Evolutionary conservation across 176 grass and related monocot species (phyloP), one percentile per base, ranked within the genome.

Genomic region (Areca catechu): DNA sequence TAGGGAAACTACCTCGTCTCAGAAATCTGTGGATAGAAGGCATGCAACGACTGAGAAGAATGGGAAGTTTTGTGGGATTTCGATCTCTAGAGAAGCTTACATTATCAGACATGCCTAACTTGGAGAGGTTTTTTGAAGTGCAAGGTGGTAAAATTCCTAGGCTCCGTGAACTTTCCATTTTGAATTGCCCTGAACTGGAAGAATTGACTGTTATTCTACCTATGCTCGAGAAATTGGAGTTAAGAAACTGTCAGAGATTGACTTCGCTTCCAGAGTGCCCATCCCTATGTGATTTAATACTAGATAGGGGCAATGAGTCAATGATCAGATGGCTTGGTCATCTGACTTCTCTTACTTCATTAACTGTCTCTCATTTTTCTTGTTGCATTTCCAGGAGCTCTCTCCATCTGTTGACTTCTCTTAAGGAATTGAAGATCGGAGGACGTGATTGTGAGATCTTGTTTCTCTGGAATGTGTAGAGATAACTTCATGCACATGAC

Each of bases 1-100:
- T 73, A 3, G 68, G 53, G 16, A 67, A 25, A 28, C 62, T 79
- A 49, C 43, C 53, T 17, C 28, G 66, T n/a, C 49, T 79, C 19
- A 73, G 29, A 60, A 48, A 3, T 19, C 28, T 79, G 20, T 73
- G 61, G 51, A 24, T 79, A 19, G 24, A 53, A 34, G 62, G 77
- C 16, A 24, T 79, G 15, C 16, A 73, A 6, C 53, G 34, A 65
- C 16, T 79, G 24, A 20, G 24, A 28, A 47, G 23, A 20, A 19
- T 79, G 0, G 66, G 58, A 48, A 4, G 10, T 43, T 54, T n/a
- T 5, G 23, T 0, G 9, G 54, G 15, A 19, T 79, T 79, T 67
- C 61, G 15, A 20, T 79, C 61, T 20, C 49, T 79, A 0, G 24
- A 62, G 24, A 37, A 23, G 55, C 24, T 79, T 14, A 18, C 16